Conservation (phyloP, 768 basidiomycete genomes). For the Pilatotrama ljubarskyi region DNA sequence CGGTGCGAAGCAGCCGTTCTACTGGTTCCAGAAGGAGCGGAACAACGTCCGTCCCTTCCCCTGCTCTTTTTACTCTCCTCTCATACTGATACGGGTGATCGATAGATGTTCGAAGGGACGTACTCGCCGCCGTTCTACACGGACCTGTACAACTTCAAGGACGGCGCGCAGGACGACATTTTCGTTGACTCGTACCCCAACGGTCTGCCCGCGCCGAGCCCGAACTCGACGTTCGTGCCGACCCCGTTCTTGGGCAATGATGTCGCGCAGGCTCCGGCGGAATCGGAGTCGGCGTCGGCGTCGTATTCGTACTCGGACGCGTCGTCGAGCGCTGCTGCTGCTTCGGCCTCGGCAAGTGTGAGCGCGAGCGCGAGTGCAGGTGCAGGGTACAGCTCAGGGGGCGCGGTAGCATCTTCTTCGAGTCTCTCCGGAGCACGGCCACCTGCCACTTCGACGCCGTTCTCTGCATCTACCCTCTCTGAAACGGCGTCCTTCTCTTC, state of each 20-base stretch:
- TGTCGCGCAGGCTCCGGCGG: background rate
- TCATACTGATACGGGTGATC: background rate
- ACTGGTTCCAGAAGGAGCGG: conserved; percentile 63
- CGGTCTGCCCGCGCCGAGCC: conserved; percentile 26
- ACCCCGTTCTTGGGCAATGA: conserved; percentile 22
- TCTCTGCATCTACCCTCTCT: conserved; percentile 1
- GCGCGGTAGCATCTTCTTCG: conserved; percentile 41
- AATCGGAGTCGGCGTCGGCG: no score
- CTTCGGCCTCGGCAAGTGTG: no score
- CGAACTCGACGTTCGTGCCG: conserved; percentile 31
- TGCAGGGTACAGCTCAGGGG: background rate
- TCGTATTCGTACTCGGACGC: no score
- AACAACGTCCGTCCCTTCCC: conserved; percentile 52
- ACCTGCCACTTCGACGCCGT: conserved; percentile 22
- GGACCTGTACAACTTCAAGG: conserved; percentile 68
- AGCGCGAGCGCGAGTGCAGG: background rate
- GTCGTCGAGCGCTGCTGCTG: no score
- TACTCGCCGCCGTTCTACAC: conserved; percentile 67
- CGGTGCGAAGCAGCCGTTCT: conserved; percentile 69
- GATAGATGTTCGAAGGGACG: conserved; percentile 65
- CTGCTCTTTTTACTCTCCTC: background rate
- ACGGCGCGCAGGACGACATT: conserved; percentile 76
- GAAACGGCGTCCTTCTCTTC: background rate
- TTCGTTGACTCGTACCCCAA: conserved; percentile 57
- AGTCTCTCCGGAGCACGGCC: conserved; percentile 36